These are phyloP conservation scores for Evernia prunastri DNA, from an alignment of 495 filamentous ascomycete species.

Conservation along the genomic window DNA sequence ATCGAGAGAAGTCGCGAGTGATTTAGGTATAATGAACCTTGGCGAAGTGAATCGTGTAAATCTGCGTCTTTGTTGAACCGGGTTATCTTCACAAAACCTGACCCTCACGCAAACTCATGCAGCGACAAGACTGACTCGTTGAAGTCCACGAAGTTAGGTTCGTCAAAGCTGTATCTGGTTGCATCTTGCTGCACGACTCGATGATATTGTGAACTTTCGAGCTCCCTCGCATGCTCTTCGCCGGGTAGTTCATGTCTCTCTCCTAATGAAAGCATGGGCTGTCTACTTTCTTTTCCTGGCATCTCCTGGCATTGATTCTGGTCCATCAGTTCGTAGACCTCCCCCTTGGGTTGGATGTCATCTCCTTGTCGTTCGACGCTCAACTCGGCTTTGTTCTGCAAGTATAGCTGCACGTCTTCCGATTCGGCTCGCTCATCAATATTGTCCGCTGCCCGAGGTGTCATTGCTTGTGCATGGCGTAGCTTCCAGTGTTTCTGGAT, in stretches of 20 bases:
- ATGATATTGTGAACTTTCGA: not conserved
- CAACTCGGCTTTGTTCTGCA: not conserved
- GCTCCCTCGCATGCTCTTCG: not conserved
- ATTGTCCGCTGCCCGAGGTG: not conserved
- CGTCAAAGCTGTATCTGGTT: not conserved
- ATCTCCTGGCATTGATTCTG: not conserved
- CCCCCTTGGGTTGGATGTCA: not conserved
- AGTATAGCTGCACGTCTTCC: not conserved
- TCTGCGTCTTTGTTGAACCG: too few species aligned
- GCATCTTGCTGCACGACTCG: not conserved
- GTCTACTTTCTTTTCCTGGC: not conserved
- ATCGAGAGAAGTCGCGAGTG: too few species aligned
- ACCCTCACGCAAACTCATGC: not conserved
- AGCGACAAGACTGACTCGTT: not conserved
- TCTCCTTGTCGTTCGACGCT: not conserved
- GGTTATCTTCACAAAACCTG: too few species aligned
- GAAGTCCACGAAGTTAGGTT: not conserved
- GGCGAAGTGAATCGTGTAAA: too few species aligned
- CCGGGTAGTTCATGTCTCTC: not conserved
- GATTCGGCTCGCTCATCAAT: not conserved
- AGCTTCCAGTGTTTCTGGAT: not conserved
- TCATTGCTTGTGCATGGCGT: not conserved
- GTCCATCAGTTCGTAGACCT: not conserved
- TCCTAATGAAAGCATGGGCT: not conserved
- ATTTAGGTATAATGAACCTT: too few species aligned